Evolutionary conservation across 345 rosid genomes (phyloP), one percentile per base, ranked within the genome.

Genomic region (Nephelium lappaceum): DNA sequence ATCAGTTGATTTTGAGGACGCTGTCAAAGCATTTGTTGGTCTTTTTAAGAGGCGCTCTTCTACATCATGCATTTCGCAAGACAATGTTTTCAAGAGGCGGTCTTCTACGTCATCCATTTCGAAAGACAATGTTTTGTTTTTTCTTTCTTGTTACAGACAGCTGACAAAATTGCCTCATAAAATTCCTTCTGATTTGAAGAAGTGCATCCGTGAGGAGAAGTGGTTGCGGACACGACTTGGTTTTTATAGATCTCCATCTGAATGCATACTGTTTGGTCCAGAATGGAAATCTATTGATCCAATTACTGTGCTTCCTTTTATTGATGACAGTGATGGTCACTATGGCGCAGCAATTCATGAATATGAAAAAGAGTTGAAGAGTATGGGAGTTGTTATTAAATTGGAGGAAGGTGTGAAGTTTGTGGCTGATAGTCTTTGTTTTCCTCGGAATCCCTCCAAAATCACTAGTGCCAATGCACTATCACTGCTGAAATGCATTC

Each of bases 141-240:
- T 91, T 27, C 75, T 93, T 9, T 75, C 88, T n/a, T 89, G 91
- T 77, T 85, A 78, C 79, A 88, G 86, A 78, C 67, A 61, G 24
- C 78, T 92, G 42, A 81, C 78, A 61, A 72, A 25, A 24, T 63
- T 77, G 18, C 0, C 2, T 4, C 11, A 5, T 6, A 78, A 47
- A 71, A 80, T 83, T 68, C 83, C 90, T 66, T 49, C 65, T 19
- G 86, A 85, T 6, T 75, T 91, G 3, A 84, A 55, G 74, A 71
- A 61, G 0, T 81, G 86, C 83, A 82, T 87, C 43, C 70, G 42
- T 6, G 89, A 87, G 76, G 83, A 10, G 0, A 79, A 74, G 60
- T 93, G 98, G 97, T 74, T 93, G 81, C 84, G 82, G 51, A 92
- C 91, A 5, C 84, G 83, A 68, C 89, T 88, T 0, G 88, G 94